Evolutionary conservation across 148 eudicot species (phyloP), one percentile per base, ranked within the genome.

Genomic region (Amaranthus cruentus): DNA sequence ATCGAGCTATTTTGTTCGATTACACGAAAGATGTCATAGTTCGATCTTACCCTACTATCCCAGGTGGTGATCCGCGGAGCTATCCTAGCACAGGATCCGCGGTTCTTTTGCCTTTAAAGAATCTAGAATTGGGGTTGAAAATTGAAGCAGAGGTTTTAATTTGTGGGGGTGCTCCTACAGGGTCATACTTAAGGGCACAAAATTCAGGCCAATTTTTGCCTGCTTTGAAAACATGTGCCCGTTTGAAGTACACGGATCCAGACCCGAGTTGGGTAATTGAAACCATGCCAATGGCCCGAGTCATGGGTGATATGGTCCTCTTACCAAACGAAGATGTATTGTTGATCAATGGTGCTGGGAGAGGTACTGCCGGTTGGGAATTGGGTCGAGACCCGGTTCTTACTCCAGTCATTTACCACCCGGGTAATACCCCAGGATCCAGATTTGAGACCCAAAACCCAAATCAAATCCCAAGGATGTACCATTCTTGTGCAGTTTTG

Each of bases 291-390:
- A n/a, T 71, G 72, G 81, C 90, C 3, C 84, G 96, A 18, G 84
- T 79, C 53, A 85, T 90, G 89, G 74, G 87, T 7, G 96, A 88
- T 76, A 90, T 90, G 96, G 15, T 90, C 4, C 7, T 88, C 7
- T 82, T 90, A 0, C 91, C 96, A 0, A 85, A 69, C 6, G 88
- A 82, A 0, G 71, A 85, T 2, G 83, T 88, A 7, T 43, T 90
- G 52, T 80, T 93, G 14, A 82, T 93, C 0, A 93, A 93, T 21
- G 96, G 98, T 5, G 94, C 83, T 6, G 71, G 79, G 0, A 43
- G 71, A 0, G 98, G 98, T n/a, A 79, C 87, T 2, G 96, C 90
- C 0, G 98, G 98, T 4, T 93, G 96, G 92, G 91, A 86, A 4
- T 44, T 55, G 6, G 88, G 89, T 0, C 75, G 89, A 14, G 65